A percentile compares a stretch with the other conserved stretches of the same genome.
Conservation (phyloP, 1,284 basidiomycete genomes). For the Marasmius fiardii region DNA sequence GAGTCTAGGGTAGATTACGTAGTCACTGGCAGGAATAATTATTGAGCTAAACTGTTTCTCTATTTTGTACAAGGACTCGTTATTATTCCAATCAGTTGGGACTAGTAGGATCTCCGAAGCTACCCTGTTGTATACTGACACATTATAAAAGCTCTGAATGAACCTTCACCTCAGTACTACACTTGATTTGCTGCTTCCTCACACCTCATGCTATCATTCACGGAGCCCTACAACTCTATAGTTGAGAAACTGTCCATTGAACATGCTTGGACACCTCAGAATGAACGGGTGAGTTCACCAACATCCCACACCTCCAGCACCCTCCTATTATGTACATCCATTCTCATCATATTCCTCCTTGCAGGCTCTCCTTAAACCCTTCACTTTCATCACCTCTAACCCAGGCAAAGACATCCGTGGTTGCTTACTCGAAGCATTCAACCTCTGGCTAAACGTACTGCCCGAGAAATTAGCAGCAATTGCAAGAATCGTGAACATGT, state of each 20-base stretch:
- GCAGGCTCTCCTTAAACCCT: slow-evolving; percentile 82
- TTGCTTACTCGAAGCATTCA: slow-evolving; percentile 92
- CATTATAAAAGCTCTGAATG: too few relatives aligned
- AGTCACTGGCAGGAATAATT: too few relatives aligned
- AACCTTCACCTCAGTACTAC: too few relatives aligned
- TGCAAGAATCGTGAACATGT: slow-evolving; percentile 83
- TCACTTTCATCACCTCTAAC: slow-evolving; percentile 78
- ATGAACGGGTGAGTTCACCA: slow-evolving; percentile 23
- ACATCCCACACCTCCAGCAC: background rate
- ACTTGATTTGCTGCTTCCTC: too few relatives aligned
- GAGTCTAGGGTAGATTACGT: too few relatives aligned
- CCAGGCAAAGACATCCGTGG: slow-evolving; percentile 94
- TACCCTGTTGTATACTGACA: too few relatives aligned
- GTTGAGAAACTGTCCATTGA: slow-evolving; percentile 23
- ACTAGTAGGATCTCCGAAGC: too few relatives aligned
- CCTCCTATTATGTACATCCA: background rate
- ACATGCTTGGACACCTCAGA: slow-evolving; percentile 22
- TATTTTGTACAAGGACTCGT: too few relatives aligned
- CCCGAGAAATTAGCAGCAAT: slow-evolving; percentile 70
- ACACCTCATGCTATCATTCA: too few relatives aligned
- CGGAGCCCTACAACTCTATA: slow-evolving; percentile 24
- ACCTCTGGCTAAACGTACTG: slow-evolving; percentile 87
- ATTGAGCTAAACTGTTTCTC: too few relatives aligned
- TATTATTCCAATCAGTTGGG: too few relatives aligned
- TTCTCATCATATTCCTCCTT: too few relatives aligned